phyloP scores from a whole-genome alignment of 306 rosid genomes.

The Vigna reflexopilosa region DNA sequence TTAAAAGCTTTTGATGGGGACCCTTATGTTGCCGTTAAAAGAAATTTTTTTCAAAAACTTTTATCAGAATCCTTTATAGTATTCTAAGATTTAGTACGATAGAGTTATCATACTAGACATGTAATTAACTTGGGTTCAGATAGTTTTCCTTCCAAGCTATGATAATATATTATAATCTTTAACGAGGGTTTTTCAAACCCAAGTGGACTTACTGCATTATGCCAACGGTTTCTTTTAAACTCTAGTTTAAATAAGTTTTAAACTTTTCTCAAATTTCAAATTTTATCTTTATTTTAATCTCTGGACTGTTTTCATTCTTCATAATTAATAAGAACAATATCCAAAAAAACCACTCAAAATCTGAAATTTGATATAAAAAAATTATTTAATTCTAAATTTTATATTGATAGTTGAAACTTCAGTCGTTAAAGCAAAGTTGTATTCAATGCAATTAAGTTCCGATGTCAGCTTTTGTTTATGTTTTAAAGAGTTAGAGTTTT shows the following conservation, averaged over 20 bases:
- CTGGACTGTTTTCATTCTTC: too few species aligned
- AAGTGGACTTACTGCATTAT: neutral
- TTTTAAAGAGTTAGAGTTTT: neutral
- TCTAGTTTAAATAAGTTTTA: too few species aligned
- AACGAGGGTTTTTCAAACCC: neutral
- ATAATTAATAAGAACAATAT: too few species aligned
- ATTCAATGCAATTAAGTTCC: neutral
- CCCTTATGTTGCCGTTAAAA: conserved; percentile 43
- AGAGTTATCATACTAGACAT: neutral
- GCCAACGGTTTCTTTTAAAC: neutral
- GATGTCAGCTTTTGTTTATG: neutral
- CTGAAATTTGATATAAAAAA: too few species aligned
- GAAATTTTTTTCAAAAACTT: neutral
- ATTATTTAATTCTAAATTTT: too few species aligned
- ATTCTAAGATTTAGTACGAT: conserved; percentile 1
- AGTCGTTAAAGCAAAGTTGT: neutral
- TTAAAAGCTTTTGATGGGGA: conserved; percentile 34
- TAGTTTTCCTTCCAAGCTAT: neutral
- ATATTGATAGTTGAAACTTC: neutral
- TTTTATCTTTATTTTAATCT: too few species aligned
- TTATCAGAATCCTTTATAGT: neutral
- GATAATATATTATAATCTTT: neutral
- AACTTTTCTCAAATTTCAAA: too few species aligned
- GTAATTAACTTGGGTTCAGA: neutral
- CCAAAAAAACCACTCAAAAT: too few species aligned